Evolutionary conservation across 495 filamentous ascomycete species (phyloP).

Genomic region (Penicillium goetzii): DNA sequence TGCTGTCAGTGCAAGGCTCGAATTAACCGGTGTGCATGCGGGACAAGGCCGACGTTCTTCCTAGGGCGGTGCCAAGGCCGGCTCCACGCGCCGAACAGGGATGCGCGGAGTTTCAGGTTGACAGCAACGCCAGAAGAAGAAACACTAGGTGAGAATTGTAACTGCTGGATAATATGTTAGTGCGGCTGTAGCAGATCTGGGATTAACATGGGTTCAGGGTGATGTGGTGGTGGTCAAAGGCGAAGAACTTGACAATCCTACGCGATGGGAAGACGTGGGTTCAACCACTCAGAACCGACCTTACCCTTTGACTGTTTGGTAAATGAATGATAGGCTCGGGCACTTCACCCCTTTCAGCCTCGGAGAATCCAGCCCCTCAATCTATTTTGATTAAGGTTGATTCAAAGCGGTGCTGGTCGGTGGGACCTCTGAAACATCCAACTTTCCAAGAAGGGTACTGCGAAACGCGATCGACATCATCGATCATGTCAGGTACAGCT

Average conservation of each 20-base stretch:
- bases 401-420: constrained; percentile 3
- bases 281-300: not conserved
- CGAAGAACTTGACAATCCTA: not conserved
- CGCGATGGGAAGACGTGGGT: not conserved
- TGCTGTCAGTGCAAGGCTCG: constrained; percentile 1
- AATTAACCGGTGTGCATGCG: constrained; percentile 8
- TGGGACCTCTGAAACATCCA: constrained; percentile 13
- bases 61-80: constrained; percentile 27
- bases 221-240: not conserved
- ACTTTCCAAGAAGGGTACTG: not conserved
- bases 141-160: constrained; percentile 1
- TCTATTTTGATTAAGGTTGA: constrained; percentile 19
- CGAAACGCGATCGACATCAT: constrained; percentile 11
- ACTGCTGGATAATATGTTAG: constrained; percentile 22
- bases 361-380: not conserved
- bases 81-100: constrained; percentile 33
- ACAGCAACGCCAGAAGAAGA: constrained; percentile 5
- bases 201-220: constrained; percentile 6
- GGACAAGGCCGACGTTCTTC: constrained; percentile 24
- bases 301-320: not conserved
- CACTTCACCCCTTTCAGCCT: constrained; percentile 11
- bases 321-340: constrained; percentile 5
- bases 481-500: not conserved
- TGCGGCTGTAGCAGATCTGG: not conserved
- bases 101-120: constrained; percentile 30